Conservation (phyloP, 2,329 filamentous ascomycete species). For the Beauveria medogensis region DNA sequence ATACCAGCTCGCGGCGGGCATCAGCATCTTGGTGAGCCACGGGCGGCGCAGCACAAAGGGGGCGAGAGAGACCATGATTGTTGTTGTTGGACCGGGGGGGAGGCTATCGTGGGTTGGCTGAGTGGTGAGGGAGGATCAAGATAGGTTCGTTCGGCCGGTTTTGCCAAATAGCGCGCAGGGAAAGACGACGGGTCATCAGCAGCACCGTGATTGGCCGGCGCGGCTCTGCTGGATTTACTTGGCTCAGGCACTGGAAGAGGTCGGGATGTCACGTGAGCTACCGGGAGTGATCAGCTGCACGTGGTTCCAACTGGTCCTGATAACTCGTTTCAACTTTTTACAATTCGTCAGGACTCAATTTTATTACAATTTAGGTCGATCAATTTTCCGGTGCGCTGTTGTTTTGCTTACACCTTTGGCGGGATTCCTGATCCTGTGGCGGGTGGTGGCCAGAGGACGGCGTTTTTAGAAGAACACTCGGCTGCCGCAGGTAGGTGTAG, state of each 20-base stretch:
- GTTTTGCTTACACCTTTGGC: too few species aligned
- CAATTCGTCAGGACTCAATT: too few species aligned
- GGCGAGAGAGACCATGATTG: conserved; percentile 64
- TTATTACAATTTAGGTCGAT: too few species aligned
- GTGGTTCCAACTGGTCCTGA: neutral
- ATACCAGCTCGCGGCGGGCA: conserved; percentile 84
- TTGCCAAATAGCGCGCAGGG: conserved; percentile 15
- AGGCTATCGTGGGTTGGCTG: neutral
- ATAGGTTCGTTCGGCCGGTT: conserved; percentile 11
- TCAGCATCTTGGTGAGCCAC: conserved; percentile 70
- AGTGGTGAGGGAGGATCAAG: conserved; percentile 3
- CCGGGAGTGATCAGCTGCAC: neutral
- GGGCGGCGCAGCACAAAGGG: conserved; percentile 75
- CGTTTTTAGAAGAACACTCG: too few species aligned
- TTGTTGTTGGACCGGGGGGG: conserved; percentile 14
- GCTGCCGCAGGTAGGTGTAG: too few species aligned
- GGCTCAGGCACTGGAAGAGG: conserved; percentile 19
- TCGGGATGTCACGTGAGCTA: conserved; percentile 25
- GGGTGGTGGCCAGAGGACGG: too few species aligned
- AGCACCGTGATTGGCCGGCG: conserved; percentile 19
- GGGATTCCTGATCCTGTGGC: too few species aligned
- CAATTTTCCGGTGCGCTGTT: too few species aligned
- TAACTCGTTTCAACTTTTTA: too few species aligned
- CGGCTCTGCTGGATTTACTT: conserved; percentile 17
- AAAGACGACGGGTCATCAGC: conserved; percentile 20